These are phyloP conservation scores for Gossypium raimondii DNA, from an alignment of 345 rosid species.

Conservation along the genomic window DNA sequence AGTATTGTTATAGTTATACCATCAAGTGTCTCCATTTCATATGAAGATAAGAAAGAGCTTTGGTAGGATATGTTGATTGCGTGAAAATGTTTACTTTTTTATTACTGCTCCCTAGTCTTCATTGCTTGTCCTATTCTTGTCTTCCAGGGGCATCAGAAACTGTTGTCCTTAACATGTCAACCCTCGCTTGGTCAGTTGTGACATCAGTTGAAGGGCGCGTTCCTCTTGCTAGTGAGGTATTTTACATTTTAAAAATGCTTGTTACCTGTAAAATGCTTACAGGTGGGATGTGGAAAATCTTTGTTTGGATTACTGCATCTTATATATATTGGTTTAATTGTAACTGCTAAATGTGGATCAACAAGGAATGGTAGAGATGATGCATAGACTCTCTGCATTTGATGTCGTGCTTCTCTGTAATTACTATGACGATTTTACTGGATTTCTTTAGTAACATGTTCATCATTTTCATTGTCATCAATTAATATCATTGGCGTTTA, in stretches of 20 bases:
- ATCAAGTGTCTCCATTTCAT: neutral
- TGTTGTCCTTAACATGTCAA: conserved; percentile 92
- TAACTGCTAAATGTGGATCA: neutral
- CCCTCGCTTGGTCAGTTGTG: conserved; percentile 86
- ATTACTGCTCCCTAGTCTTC: neutral
- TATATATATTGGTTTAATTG: neutral
- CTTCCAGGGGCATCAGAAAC: conserved; percentile 87
- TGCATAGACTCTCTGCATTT: neutral
- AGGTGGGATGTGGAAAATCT: neutral
- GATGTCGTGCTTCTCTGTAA: neutral
- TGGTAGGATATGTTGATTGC: conserved; percentile 1
- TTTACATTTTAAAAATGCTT: conserved; percentile 9
- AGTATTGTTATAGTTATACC: neutral
- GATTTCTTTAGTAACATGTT: neutral
- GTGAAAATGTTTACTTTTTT: neutral
- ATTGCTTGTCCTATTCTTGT: conserved; percentile 21
- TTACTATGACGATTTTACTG: neutral
- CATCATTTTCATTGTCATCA: neutral
- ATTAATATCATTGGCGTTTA: neutral
- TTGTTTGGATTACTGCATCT: neutral
- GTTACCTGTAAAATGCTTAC: neutral
- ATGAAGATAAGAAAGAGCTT: neutral
- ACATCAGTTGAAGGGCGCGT: conserved; percentile 83
- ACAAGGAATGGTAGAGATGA: conserved; percentile 1
- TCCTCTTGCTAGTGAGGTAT: conserved; percentile 98